A percentile compares a stretch with the other conserved stretches of the same genome.
These are phyloP conservation scores for Aspergillus coremiiformis DNA, from an alignment of 495 filamentous ascomycete genomes.

Conservation along the genomic window DNA sequence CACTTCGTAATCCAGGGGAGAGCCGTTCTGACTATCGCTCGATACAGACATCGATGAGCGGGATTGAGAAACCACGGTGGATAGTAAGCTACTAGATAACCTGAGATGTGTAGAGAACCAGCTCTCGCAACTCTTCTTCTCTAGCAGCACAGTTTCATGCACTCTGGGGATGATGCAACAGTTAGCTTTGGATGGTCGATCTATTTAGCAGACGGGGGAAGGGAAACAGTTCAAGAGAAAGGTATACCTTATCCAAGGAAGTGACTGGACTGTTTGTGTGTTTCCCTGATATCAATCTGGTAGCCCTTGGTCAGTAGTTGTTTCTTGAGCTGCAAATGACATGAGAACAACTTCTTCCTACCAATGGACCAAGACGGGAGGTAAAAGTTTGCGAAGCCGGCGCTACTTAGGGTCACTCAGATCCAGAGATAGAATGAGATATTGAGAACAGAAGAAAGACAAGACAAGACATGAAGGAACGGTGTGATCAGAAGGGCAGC, in stretches of 20 bases:
- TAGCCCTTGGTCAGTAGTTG: not conserved
- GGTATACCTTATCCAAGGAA: not conserved
- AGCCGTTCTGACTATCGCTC: constrained; percentile 21
- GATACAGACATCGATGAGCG: constrained; percentile 23
- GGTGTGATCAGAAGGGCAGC: no score
- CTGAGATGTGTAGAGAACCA: constrained; percentile 28
- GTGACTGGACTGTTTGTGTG: not conserved
- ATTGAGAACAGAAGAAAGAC: constrained; percentile 7
- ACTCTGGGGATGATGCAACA: not conserved
- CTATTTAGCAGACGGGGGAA: no score
- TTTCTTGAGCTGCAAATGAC: not conserved
- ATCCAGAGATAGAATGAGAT: constrained; percentile 6
- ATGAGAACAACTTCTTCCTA: not conserved
- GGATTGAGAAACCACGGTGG: constrained; percentile 1
- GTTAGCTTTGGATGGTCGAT: not conserved
- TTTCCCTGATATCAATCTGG: not conserved
- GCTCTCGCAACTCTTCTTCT: constrained; percentile 18
- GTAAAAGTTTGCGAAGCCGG: constrained; percentile 25
- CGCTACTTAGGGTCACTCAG: constrained; percentile 16
- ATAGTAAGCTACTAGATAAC: constrained; percentile 5
- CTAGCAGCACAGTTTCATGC: not conserved
- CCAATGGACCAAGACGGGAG: not conserved
- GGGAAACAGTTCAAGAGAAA: not conserved
- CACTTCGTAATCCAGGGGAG: constrained; percentile 28
- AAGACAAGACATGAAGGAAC: constrained; percentile 3